These are phyloP conservation scores for Funneliformis geosporum DNA, from an alignment of 192 early-diverging fungal genomes.

Conservation along the genomic window DNA sequence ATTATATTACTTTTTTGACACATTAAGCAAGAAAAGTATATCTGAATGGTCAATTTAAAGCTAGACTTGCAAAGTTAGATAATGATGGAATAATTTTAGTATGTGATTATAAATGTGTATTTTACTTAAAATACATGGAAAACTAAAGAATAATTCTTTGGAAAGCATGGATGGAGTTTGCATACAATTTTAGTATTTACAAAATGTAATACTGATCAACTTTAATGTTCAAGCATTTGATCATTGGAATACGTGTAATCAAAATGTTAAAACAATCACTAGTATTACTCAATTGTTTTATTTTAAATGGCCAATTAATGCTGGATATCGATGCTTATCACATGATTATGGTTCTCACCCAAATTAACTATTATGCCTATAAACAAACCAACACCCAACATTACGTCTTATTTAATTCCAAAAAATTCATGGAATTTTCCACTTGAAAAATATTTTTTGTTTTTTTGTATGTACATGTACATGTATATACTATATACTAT, in stretches of 20 bases:
- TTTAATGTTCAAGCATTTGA: not conserved
- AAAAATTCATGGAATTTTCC: not conserved
- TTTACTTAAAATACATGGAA: not conserved
- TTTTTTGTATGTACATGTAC: not conserved
- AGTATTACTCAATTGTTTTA: slow-evolving; percentile 13
- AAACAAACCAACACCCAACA: not conserved
- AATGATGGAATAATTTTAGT: not conserved
- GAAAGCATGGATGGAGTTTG: not conserved
- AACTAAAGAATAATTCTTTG: not conserved
- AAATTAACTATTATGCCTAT: not conserved
- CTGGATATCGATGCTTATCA: too few species aligned
- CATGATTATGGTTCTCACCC: too few species aligned
- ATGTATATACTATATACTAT: not conserved
- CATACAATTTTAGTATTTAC: not conserved
- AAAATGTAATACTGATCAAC: not conserved
- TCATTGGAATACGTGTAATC: not conserved
- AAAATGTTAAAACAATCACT: slow-evolving; percentile 6
- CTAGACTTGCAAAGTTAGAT: not conserved
- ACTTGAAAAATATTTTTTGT: not conserved
- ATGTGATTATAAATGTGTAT: not conserved
- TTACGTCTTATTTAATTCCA: not conserved
- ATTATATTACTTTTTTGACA: not conserved
- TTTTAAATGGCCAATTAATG: not conserved
- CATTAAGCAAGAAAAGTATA: not conserved
- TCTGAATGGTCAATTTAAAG: not conserved